Evolutionary conservation across 805 yeast species (phyloP).

Genomic region (Candida ovalis): DNA sequence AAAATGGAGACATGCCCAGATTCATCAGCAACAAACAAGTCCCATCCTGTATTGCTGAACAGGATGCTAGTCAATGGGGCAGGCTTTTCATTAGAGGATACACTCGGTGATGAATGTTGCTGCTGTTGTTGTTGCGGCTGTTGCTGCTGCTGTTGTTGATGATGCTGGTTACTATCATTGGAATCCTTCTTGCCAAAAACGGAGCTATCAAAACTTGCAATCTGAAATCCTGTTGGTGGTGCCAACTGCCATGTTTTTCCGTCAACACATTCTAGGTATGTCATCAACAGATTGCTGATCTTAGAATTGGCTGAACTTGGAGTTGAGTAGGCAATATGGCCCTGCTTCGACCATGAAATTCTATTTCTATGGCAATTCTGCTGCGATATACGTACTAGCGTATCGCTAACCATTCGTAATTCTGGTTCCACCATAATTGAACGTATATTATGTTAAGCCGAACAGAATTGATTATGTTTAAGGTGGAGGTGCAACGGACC

Average conservation of each 20-base stretch:
- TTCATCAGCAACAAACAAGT: constrained; percentile 74
- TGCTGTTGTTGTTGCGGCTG: not conserved
- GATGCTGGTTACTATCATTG: constrained; percentile 12
- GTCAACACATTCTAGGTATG: constrained; percentile 68
- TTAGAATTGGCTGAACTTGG: constrained; percentile 26
- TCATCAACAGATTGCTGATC: constrained; percentile 45
- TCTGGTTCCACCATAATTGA: constrained; percentile 8
- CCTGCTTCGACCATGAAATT: constrained; percentile 78
- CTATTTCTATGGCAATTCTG: constrained; percentile 11
- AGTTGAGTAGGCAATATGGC: constrained; percentile 69
- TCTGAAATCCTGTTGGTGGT: constrained; percentile 39
- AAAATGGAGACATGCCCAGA: constrained; percentile 61
- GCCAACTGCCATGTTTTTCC: constrained; percentile 81
- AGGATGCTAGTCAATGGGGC: constrained; percentile 38
- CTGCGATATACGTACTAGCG: constrained; percentile 21
- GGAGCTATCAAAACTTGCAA: constrained; percentile 13
- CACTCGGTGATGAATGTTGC: constrained; percentile 2
- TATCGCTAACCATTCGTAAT: constrained; percentile 17
- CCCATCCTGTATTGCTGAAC: constrained; percentile 81
- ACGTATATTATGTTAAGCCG: too few species aligned
- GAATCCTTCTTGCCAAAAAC: constrained; percentile 24
- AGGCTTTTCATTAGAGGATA: not conserved
- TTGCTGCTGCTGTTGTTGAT: not conserved
- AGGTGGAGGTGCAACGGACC: too few species aligned
- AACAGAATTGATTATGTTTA: not conserved